Evolutionary conservation across 1,284 basidiomycete species (phyloP).

Genomic region (Fistulina hepatica): DNA sequence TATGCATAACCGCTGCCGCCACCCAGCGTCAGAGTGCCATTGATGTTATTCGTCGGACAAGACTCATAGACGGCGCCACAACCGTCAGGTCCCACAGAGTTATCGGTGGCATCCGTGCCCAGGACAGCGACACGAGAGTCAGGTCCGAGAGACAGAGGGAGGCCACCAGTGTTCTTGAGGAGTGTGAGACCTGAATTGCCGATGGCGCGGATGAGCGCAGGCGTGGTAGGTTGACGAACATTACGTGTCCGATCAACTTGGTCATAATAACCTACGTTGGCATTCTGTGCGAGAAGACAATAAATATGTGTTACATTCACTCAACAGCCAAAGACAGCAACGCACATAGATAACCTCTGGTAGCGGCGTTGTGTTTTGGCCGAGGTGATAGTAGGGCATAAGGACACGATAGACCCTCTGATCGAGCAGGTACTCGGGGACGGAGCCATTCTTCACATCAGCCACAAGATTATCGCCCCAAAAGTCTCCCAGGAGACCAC

Average conservation of each 20-base stretch:
- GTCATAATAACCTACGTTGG: too few species aligned
- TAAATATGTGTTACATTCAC: too few species aligned
- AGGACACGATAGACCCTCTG: conserved; percentile 11
- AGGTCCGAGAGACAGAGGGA: conserved; percentile 8
- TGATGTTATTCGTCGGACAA: conserved; percentile 8
- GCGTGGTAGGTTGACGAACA: neutral
- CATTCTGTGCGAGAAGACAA: too few species aligned
- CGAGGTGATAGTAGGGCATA: too few species aligned
- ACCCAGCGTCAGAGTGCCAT: conserved; percentile 12
- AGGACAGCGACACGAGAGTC: conserved; percentile 8
- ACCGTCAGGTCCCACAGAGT: conserved; percentile 7
- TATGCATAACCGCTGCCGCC: conserved; percentile 11
- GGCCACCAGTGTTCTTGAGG: conserved; percentile 13
- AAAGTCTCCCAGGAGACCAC: conserved; percentile 8
- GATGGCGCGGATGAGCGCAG: conserved; percentile 10
- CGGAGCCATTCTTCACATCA: conserved; percentile 10
- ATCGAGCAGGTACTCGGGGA: conserved; percentile 11
- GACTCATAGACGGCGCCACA: conserved; percentile 4
- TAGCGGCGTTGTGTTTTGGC: too few species aligned
- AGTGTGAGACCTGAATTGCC: conserved; percentile 12
- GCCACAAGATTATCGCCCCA: conserved; percentile 3
- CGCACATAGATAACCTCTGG: too few species aligned
- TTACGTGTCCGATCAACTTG: too few species aligned
- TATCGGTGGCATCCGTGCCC: conserved; percentile 7
- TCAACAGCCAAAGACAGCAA: too few species aligned